Evolutionary conservation across 2,329 filamentous ascomycete genomes (phyloP), one percentile per base, ranked within the genome.

Genomic region (Aspergillus jensenii): DNA sequence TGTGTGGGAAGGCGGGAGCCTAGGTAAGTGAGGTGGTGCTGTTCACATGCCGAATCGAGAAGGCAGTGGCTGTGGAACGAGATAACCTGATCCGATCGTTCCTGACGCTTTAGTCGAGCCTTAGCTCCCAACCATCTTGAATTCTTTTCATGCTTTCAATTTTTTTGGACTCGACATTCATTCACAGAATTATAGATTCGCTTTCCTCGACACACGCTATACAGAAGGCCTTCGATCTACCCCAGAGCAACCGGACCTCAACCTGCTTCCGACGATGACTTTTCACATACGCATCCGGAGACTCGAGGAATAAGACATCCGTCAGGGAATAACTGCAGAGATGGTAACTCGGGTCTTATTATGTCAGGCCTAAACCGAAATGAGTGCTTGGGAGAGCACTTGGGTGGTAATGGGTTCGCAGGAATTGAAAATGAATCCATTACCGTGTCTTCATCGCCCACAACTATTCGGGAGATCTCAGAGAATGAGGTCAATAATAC

Each of bases 101-200:
- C 52, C 35, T 53, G 51, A 44, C 21, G 47, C 11, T 23, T 48
- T 33, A 48, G n/a, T 47, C 19, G 43, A 11, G 35, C n/a, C 23
- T 48, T 41, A 54, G 52, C 35, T 54, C 21, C 41, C 52, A 40
- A 21, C 40, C 27, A 43, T 40, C 31, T 17, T 15, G 17, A 43
- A 12, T 43, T 17, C 35, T 55, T 44, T 33, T 45, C 15, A 56
- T 35, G 23, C 37, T 43, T 15, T 8, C 27, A 17, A 45, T 43
- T 21, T 21, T 21, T 21, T 25, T 17, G 49, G 23, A n/a, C 35
- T 14, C 50, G 33, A 19, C 15, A 25, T 53, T 39, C 41, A 81
- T 80, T 78, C 79, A 72, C 68, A 72, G 73, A 65, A 76, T 76
- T 50, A 70, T 79, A 52, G 71, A 70, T 31, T 78, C 77, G 41